Evolutionary conservation across 306 rosid species (phyloP), one percentile per base, ranked within the genome.

Genomic region (Rubus idaeus): DNA sequence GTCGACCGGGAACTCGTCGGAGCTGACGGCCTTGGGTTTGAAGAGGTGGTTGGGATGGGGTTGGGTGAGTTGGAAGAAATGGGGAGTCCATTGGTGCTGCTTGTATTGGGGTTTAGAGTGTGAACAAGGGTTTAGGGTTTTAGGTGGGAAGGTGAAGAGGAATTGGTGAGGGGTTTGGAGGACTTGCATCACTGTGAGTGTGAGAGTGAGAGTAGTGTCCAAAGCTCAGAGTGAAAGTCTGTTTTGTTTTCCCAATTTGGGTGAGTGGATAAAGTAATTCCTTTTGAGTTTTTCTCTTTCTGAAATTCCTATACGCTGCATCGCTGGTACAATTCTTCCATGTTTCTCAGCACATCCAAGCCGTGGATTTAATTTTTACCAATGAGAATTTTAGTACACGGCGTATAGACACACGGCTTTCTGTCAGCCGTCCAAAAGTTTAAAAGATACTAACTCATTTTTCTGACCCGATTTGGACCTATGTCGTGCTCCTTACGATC

Each of bases 1-100:
- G 86, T 95, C 99, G 56, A 92, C 96, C 39, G 99, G 99, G 87
- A 95, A 95, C 86, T 95, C 99, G 71, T 95, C 99, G 79, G 99
- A 86, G 87, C 81, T 75, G 77, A 87, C 80, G 85, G 85, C 78
- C 13, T 63, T n/a, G 75, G 52, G 61, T 16, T 37, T 79, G 68
- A 21, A 6, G 68, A 53, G 10, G 68, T n/a, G 37, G 65, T 17
- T 12, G 74, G 5, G 26, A 61, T 46, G 20, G 56, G 42, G 20
- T 40, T 26, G 63, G 68, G 72, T 30, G 35, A 30, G 35, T 30
- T 30, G 35, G 35, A 30, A 30, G 35, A 30, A 30, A 30, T 30
- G 23, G 78, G 83, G 58, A 83, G 88, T 41, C 79, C 88, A 78
- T 78, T 77, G 83, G 70, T 73, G 78, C 10, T 2, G 74, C 58